Evolutionary conservation across 495 filamentous ascomycete genomes (phyloP).

Genomic region (Aspergillus olivimuriae): DNA sequence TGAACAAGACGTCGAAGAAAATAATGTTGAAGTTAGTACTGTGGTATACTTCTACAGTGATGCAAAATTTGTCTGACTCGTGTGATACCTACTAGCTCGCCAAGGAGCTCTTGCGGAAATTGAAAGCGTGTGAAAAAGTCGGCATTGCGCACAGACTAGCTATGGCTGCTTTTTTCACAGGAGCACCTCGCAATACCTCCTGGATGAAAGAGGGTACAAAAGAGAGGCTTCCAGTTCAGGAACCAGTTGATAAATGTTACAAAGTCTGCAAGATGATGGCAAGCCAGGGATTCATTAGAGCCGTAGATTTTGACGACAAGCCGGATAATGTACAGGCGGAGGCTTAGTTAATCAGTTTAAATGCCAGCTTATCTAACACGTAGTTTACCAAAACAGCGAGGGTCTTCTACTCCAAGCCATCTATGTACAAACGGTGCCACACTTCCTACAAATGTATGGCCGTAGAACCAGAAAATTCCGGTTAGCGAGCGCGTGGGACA

Average conservation of each 20-base stretch:
- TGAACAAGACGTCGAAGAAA: constrained; percentile 5
- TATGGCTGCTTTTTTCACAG: constrained; percentile 7
- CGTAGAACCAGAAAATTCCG: no score
- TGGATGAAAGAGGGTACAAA: constrained; percentile 8
- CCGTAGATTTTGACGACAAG: constrained; percentile 2
- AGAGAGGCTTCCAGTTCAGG: constrained; percentile 1
- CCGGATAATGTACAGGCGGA: constrained; percentile 5
- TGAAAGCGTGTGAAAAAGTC: constrained; percentile 5
- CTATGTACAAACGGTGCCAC: no score
- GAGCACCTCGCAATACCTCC: constrained; percentile 6
- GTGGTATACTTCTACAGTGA: constrained; percentile 7
- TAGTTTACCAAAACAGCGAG: no score
- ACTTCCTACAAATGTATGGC: no score
- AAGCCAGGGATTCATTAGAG: constrained; percentile 3
- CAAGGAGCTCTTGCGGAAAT: constrained; percentile 6
- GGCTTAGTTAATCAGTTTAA: constrained; percentile 1
- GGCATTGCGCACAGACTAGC: constrained; percentile 3
- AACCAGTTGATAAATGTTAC: constrained; percentile 4
- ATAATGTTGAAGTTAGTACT: no score
- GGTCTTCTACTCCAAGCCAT: no score
- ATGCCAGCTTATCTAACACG: no score
- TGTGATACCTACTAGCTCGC: constrained; percentile 4
- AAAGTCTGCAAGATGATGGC: constrained; percentile 7
- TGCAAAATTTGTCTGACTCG: constrained; percentile 5
- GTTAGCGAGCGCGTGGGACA: no score